Evolutionary conservation across 306 rosid species (phyloP), one percentile per base, ranked within the genome.

Genomic region (Trifolium subterraneum): DNA sequence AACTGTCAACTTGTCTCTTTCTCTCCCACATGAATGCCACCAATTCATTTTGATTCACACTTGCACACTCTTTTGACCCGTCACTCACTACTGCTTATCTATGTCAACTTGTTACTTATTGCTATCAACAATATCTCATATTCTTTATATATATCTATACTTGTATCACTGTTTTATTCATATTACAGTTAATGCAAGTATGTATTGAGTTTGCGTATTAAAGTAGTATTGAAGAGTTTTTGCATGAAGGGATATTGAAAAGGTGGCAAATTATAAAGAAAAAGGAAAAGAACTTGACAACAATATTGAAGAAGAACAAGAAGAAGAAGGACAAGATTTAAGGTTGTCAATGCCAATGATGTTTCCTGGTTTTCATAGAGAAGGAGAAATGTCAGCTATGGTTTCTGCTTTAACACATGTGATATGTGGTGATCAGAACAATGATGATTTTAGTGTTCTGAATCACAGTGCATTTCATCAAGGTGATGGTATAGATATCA

Each of bases 331-430:
- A 19, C 33, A 63, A 5, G 6, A 20, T 59, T 36, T 13, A 1
- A 18, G 5, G 12, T 50, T 61, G 78, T 69, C 69, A 56, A 64
- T 76, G 86, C 64, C 66, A 22, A 31, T 72, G 20, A 45, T 72
- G 61, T 80, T 84, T 50, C 80, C 84, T 0, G 83, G 73, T 22
- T 0, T 80, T 2, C 60, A 70, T 42, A 80, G 81, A 44, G 87
- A 88, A 47, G 74, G 2, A 36, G 92, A 88, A 76, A 88, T 84
- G 87, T 67, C 81, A 5, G 85, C 70, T 3, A 86, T 88, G 79
- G 82, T 88, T 1, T 80, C 85, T 0, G 86, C 88, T 54, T 44
- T 88, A 61, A 82, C 87, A 0, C 81, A 62, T 8, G 90, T 88
- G 0, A 80, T 80, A 0, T 31, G 80, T 3, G 90, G 88, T 20